Evolutionary conservation across 2,329 filamentous ascomycete species (phyloP), one percentile per base, ranked within the genome.

Genomic region (Cytospora piceae): DNA sequence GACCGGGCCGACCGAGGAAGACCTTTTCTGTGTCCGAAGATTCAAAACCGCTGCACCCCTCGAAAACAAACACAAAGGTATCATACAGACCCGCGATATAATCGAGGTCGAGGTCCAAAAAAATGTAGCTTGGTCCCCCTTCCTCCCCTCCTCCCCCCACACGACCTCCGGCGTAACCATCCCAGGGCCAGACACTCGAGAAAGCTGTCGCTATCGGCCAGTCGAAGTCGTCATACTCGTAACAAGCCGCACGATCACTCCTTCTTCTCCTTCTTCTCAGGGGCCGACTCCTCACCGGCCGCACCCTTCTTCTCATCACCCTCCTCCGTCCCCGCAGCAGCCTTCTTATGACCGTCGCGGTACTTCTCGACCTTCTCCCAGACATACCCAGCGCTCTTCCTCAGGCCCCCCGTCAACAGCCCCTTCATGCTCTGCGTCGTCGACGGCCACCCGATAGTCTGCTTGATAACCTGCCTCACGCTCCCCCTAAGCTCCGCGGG

Each of bases 381-480:
- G 63, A 96, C 73, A 75, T 99, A 99, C 68, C 88, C 85, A 80
- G 85, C 84, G 7, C 89, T 90, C 72, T 89, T 86, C 8, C 81
- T 74, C 20, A 91, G 75, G 0, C 95, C 96, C 0, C 91, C 89
- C 2, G 93, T 98, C 54, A 97, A 76, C 1, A 91, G 76, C 2
- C 93, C 89, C 79, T 99, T 99, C 68, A 94, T 75, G 62, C 89
- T 95, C 78, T 99, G 94, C 6, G 88, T 88, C 2, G 92, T 93
- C 72, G 93, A 95, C 0, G 95, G 94, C 95, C 95, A 98, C 64
- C 87, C 86, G 72, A 98, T 92, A 0, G 96, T 98, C 74, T 91
- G 90, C 74, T 88, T 90, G 73, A 99, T 94, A 51, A 93, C 90
- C 46, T 84, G 82, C 39, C 89, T 85, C 22, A 98, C 87, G 70